Conservation (phyloP, 116 monocot genomes). For the Cymodocea nodosa region DNA sequence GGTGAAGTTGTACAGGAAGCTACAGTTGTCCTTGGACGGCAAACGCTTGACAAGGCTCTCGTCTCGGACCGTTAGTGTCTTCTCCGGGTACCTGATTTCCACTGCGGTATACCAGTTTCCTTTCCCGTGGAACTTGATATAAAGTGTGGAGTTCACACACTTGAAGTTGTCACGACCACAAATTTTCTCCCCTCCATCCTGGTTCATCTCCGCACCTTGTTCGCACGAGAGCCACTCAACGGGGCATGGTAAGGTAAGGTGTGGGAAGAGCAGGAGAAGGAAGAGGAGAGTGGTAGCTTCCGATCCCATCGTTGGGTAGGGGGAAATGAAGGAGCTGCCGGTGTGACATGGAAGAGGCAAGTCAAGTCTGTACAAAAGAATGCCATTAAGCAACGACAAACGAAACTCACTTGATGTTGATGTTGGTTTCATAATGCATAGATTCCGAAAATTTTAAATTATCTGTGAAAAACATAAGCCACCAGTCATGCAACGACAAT, state of each 20-base stretch:
- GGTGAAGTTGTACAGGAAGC: slow-evolving; percentile 5
- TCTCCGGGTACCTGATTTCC: background rate
- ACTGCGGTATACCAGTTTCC: background rate
- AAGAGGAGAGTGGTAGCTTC: background rate
- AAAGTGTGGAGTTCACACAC: background rate
- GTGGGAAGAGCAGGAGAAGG: background rate
- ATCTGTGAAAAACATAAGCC: no score
- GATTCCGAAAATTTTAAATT: no score
- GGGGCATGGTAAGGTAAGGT: background rate
- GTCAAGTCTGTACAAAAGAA: background rate
- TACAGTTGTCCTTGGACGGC: background rate
- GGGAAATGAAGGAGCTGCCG: background rate
- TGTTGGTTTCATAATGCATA: no score
- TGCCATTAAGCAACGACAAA: background rate
- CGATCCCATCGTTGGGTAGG: background rate
- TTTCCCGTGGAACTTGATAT: background rate
- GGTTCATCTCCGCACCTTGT: background rate
- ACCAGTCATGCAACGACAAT: no score
- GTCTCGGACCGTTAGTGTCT: background rate
- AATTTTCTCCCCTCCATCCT: background rate
- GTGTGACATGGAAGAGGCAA: background rate
- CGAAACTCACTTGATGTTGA: background rate
- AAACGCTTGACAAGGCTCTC: background rate
- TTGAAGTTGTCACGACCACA: slow-evolving; percentile 1
- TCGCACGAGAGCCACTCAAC: background rate